Percentiles rank a stretch among this genome's conserved stretches.
phyloP scores from a whole-genome alignment of 805 yeast species.

The Ogataea wickerhamii region DNA sequence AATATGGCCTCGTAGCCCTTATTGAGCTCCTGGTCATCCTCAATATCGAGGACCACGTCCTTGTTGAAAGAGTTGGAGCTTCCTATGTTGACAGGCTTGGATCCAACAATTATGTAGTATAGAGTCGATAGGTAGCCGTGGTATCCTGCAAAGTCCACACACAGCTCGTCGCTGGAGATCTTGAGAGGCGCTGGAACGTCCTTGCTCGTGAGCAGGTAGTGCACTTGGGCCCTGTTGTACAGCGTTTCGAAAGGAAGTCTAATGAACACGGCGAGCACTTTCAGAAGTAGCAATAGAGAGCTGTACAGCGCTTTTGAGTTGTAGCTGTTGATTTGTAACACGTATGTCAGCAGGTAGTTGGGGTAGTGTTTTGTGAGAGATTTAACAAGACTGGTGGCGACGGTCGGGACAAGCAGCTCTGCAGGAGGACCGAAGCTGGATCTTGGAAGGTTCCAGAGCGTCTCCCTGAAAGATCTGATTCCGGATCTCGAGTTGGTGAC shows the following conservation, averaged over 20 bases:
- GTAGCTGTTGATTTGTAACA: constrained; percentile 64
- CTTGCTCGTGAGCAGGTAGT: constrained; percentile 45
- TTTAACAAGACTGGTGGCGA: constrained; percentile 31
- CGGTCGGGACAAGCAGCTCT: constrained; percentile 61
- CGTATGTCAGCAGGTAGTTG: constrained; percentile 56
- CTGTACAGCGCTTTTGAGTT: constrained; percentile 60
- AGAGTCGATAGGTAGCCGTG: constrained; percentile 52
- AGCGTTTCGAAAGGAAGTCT: constrained; percentile 86
- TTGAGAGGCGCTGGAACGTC: constrained; percentile 40
- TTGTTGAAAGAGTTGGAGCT: constrained; percentile 17
- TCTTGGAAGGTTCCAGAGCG: constrained; percentile 48
- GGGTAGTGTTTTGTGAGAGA: constrained; percentile 30
- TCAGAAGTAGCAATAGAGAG: constrained; percentile 54
- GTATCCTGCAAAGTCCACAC: constrained; percentile 58
- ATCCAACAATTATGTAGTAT: constrained; percentile 43
- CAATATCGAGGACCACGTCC: constrained; percentile 26
- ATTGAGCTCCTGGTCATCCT: constrained; percentile 37
- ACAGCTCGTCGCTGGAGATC: constrained; percentile 45
- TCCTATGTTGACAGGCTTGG: constrained; percentile 27
- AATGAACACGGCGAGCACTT: constrained; percentile 64
- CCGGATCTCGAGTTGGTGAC: constrained; percentile 46
- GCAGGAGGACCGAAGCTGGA: constrained; percentile 49
- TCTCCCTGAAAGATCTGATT: constrained; percentile 67
- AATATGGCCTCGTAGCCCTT: constrained; percentile 53
- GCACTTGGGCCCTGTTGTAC: constrained; percentile 77